phyloP scores from a whole-genome alignment of 108 stramenopile species.

The Cyclotella choctawhatcheeana region DNA sequence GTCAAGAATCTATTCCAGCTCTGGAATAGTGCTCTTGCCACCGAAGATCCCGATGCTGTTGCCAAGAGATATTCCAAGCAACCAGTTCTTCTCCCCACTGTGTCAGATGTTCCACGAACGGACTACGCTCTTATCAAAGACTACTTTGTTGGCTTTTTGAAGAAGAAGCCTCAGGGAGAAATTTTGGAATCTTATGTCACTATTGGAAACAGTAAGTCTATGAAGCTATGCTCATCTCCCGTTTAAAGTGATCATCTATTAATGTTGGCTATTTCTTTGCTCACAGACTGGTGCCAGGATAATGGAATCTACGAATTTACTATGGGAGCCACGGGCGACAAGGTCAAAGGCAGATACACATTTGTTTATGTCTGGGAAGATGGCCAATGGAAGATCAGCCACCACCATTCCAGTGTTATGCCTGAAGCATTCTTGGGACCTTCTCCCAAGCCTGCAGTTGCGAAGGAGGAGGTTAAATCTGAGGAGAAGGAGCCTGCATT shows the following conservation, averaged over 20 bases:
- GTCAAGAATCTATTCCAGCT: constrained; percentile 55
- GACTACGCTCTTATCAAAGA: constrained; percentile 4
- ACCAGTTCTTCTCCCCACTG: constrained; percentile 3
- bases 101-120: background rate
- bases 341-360: constrained; percentile 44
- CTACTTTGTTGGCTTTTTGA: constrained; percentile 10
- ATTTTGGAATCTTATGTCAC: constrained; percentile 10
- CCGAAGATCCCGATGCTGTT: background rate
- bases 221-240: background rate
- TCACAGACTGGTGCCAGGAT: constrained; percentile 45
- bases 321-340: constrained; percentile 34
- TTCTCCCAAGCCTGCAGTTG: constrained; percentile 1
- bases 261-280: background rate
- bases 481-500: background rate
- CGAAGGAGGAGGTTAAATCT: background rate
- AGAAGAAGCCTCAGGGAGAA: constrained; percentile 4
- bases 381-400: constrained; percentile 18
- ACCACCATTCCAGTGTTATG: constrained; percentile 6
- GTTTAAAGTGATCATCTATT: background rate
- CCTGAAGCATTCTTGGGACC: constrained; percentile 9
- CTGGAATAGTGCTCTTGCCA: constrained; percentile 31
- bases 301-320: constrained; percentile 65
- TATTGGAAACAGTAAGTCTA: constrained; percentile 24
- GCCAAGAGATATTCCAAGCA: constrained; percentile 5
- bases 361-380: constrained; percentile 49